A percentile compares a stretch with the other conserved stretches of the same genome.
phyloP scores from a whole-genome alignment of 306 rosid species.

The Lathyrus sativus region DNA sequence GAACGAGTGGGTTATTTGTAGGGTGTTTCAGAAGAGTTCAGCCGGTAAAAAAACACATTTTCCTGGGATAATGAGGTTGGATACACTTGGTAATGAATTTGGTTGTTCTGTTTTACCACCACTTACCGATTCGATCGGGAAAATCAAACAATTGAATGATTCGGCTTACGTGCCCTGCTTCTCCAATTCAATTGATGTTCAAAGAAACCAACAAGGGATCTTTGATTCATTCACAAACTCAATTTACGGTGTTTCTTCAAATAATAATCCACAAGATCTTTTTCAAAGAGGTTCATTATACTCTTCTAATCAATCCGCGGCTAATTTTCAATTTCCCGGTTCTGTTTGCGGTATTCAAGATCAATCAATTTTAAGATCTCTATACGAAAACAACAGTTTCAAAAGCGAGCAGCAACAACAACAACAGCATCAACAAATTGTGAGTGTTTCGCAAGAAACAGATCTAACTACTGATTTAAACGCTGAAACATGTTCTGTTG shows the following conservation, averaged over 20 bases:
- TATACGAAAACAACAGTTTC: constrained; percentile 59
- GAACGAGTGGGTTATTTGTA: constrained; percentile 96
- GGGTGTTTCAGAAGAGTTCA: constrained; percentile 79
- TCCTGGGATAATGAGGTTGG: constrained; percentile 58
- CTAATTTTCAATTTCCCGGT: constrained; percentile 41
- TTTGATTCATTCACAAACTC: constrained; percentile 49
- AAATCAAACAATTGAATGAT: constrained; percentile 46
- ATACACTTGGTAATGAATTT: constrained; percentile 46
- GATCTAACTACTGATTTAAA: constrained; percentile 57
- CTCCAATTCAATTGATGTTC: constrained; percentile 79
- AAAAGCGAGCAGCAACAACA: constrained; percentile 60
- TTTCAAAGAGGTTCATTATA: constrained; percentile 31
- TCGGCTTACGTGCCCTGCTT: constrained; percentile 99
- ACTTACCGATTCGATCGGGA: constrained; percentile 54
- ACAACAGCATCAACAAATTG: constrained; percentile 38
- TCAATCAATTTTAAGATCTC: constrained; percentile 55
- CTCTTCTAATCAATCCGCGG: constrained; percentile 39
- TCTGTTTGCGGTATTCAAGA: constrained; percentile 55
- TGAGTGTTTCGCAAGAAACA: constrained; percentile 63
- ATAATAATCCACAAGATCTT: constrained; percentile 36
- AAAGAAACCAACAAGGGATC: constrained; percentile 57
- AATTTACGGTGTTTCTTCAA: constrained; percentile 45
- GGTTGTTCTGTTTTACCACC: constrained; percentile 67
- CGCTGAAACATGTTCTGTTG: constrained; percentile 64
- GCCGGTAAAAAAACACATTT: constrained; percentile 77